Evolutionary conservation across 73 alveolate species (phyloP).

Genomic region (Paramecium pentaurelia): DNA sequence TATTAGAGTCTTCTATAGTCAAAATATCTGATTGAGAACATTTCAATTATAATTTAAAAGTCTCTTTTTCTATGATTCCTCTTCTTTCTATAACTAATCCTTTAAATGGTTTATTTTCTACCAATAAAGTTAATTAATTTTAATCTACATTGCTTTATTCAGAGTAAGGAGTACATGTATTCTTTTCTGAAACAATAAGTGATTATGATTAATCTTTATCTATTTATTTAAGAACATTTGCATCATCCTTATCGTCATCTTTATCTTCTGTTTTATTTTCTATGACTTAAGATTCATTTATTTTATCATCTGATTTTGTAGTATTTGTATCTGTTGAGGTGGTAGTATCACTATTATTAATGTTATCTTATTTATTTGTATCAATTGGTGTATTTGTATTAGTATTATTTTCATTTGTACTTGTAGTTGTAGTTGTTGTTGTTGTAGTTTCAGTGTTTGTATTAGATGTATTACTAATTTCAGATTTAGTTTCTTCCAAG

Average conservation of each 20-base stretch:
- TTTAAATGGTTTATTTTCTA: background rate
- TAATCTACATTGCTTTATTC: background rate
- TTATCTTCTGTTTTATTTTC: background rate
- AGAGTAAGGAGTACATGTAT: background rate
- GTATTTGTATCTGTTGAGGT: background rate
- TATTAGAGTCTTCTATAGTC: background rate
- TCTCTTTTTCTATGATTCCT: background rate
- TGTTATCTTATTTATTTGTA: background rate
- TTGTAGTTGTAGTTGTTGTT: background rate
- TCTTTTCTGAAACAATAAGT: background rate
- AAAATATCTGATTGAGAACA: background rate
- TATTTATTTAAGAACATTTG: background rate
- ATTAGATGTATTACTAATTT: background rate
- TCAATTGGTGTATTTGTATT: background rate
- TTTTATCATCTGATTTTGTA: background rate
- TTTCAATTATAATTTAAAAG: background rate
- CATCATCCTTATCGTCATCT: background rate
- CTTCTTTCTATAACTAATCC: conserved; percentile 5
- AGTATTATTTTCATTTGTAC: background rate
- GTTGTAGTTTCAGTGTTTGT: background rate
- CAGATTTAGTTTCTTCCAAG: background rate
- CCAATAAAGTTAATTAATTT: background rate
- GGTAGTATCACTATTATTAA: background rate
- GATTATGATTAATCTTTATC: background rate
- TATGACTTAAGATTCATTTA: background rate